phyloP scores from a whole-genome alignment of 2,329 filamentous ascomycete species.

The Colletotrichum scovillei region DNA sequence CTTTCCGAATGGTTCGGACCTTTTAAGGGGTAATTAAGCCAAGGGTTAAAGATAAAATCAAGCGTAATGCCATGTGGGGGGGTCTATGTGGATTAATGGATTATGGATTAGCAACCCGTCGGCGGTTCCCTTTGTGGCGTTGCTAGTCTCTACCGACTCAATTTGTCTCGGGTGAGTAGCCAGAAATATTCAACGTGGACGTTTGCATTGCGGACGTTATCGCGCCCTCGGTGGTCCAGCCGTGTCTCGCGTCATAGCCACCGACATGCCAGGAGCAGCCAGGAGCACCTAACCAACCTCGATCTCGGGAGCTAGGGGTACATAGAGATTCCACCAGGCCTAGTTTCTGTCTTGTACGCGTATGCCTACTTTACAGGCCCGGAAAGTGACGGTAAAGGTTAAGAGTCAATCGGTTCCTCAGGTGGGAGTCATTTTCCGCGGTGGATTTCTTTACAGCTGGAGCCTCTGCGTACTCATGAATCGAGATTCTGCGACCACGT shows the following conservation, averaged over 20 bases:
- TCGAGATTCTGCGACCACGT: neutral
- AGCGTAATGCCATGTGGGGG: conserved; percentile 1
- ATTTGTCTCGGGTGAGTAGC: neutral
- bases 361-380: no score
- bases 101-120: neutral
- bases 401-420: neutral
- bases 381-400: no score
- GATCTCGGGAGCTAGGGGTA: neutral
- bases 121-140: neutral
- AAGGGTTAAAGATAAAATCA: conserved; percentile 12
- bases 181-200: neutral
- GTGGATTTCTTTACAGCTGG: neutral
- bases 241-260: neutral
- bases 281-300: neutral
- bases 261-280: neutral
- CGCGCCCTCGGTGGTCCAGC: neutral
- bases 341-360: no score
- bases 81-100: neutral
- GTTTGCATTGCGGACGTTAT: neutral
- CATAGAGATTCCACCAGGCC: no score
- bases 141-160: neutral
- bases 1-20: conserved; percentile 4
- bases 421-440: neutral
- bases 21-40: neutral
- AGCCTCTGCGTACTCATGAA: neutral